Conservation (phyloP, 805 yeast species). For the Yamadazyma endophytica region DNA sequence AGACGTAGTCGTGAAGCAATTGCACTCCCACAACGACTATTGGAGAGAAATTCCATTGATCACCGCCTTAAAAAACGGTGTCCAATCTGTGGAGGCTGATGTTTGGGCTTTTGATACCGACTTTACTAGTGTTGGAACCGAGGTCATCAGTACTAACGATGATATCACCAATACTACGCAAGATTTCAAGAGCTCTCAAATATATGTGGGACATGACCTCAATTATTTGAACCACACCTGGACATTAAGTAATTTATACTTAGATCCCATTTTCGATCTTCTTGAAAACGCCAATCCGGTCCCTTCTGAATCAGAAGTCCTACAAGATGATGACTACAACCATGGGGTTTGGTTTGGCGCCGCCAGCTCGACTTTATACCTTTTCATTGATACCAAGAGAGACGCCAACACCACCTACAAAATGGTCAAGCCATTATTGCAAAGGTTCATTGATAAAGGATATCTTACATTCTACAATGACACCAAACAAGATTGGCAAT, state of each 20-base stretch:
- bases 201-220: conserved; percentile 62
- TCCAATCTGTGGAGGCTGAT: conserved; percentile 62
- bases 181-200: conserved; percentile 17
- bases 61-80: conserved; percentile 56
- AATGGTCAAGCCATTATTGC: conserved; percentile 41
- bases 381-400: conserved; percentile 62
- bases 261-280: conserved; percentile 47
- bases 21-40: conserved; percentile 71
- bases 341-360: conserved; percentile 37
- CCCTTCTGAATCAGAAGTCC: conserved; percentile 11
- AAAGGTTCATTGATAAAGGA: conserved; percentile 44
- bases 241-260: conserved; percentile 48
- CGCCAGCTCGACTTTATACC: conserved; percentile 50
- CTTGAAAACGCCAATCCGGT: conserved; percentile 46
- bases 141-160: conserved; percentile 13
- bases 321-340: conserved; percentile 14
- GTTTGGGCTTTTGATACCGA: conserved; percentile 47
- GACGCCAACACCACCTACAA: conserved; percentile 46
- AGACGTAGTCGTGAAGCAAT: conserved; percentile 37
- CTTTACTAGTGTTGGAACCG: conserved; percentile 23
- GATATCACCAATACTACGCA: conserved; percentile 14
- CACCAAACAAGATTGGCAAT: conserved; percentile 22
- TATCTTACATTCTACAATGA: conserved; percentile 50
- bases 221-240: conserved; percentile 40
- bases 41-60: conserved; percentile 57